Conservation (phyloP, 2,329 filamentous ascomycete species). For the Colletotrichum liaoningense region DNA sequence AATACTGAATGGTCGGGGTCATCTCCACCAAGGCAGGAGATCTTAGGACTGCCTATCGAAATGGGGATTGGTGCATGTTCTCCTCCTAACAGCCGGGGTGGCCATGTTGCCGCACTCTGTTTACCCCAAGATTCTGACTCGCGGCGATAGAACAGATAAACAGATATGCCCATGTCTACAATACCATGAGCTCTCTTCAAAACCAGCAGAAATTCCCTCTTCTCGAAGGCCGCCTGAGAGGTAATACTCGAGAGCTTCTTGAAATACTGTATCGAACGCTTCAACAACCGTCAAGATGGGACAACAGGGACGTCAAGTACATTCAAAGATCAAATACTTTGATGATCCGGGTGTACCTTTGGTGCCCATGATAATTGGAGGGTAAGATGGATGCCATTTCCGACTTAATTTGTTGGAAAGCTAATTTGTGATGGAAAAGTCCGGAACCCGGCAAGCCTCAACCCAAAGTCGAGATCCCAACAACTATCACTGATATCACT, state of each 20-base stretch:
- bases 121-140: constrained; percentile 18
- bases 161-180: not conserved
- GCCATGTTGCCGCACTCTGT: constrained; percentile 5
- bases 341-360: constrained; percentile 32
- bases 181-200: not conserved
- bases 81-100: not conserved
- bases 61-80: constrained; percentile 16
- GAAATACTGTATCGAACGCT: not conserved
- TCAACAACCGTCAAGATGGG: not conserved
- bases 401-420: not conserved
- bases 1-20: not conserved
- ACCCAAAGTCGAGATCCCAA: constrained; percentile 68
- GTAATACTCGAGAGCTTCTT: not conserved
- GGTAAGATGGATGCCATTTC: not conserved
- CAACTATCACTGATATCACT: constrained; percentile 64
- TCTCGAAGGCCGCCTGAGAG: not conserved
- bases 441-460: constrained; percentile 30
- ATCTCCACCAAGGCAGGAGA: not conserved
- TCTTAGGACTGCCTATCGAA: not conserved
- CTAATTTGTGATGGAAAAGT: constrained; percentile 1
- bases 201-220: not conserved
- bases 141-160: constrained; percentile 17
- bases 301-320: constrained; percentile 18
- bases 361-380: constrained; percentile 33
- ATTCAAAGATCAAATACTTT: constrained; percentile 31